Evolutionary conservation across 2,329 filamentous ascomycete genomes (phyloP).

Genomic region (Ceratocystis eucalypticola): DNA sequence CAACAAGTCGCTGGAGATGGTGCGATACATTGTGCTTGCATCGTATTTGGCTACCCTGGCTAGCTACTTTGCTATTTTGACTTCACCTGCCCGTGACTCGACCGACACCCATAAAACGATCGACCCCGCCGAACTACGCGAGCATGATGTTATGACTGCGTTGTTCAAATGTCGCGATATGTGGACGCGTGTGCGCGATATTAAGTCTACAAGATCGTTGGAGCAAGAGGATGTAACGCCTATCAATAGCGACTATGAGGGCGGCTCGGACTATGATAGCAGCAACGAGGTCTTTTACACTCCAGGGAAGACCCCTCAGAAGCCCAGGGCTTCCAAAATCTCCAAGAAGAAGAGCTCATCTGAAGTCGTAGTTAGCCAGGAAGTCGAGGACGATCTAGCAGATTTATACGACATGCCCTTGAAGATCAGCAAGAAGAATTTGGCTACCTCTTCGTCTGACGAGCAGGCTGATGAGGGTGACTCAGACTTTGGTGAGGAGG

Average conservation of each 20-base stretch:
- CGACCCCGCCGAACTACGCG: conserved; percentile 64
- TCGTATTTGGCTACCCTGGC: conserved; percentile 77
- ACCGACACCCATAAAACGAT: conserved; percentile 44
- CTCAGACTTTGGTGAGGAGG: conserved; percentile 91
- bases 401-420: conserved; percentile 52
- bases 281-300: conserved; percentile 22
- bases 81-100: conserved; percentile 55
- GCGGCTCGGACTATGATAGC: conserved; percentile 23
- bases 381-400: conserved; percentile 56
- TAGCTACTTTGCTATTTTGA: conserved; percentile 91
- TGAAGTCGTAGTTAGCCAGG: conserved; percentile 38
- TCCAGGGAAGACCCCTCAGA: conserved; percentile 21
- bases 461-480: conserved; percentile 44
- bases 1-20: conserved; percentile 42
- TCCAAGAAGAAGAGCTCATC: conserved; percentile 32
- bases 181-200: conserved; percentile 60
- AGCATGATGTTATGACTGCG: conserved; percentile 82
- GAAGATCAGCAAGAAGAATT: conserved; percentile 35
- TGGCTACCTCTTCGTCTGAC: conserved; percentile 24
- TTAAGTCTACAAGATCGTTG: conserved; percentile 37
- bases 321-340: conserved; percentile 26
- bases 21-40: conserved; percentile 68
- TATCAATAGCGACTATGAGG: conserved; percentile 28
- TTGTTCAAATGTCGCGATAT: conserved; percentile 65
- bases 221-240: conserved; percentile 20